These are phyloP conservation scores for Cryphonectria naterciae DNA, from an alignment of 2,329 filamentous ascomycete genomes.

Conservation along the genomic window DNA sequence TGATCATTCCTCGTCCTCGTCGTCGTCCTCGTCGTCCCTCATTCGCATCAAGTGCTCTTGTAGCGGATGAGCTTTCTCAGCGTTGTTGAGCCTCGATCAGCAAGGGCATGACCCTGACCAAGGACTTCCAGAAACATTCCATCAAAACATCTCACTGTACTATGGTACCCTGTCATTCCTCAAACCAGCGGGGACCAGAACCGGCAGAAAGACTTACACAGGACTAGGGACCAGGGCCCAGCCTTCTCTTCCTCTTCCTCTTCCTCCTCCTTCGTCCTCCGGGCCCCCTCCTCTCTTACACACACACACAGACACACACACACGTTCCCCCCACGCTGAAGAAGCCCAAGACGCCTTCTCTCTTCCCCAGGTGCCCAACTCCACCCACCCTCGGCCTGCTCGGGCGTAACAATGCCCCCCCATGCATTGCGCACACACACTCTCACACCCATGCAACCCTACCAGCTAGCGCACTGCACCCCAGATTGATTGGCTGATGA, in stretches of 20 bases:
- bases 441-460: background rate
- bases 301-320: background rate
- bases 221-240: background rate
- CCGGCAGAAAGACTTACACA: background rate
- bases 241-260: background rate
- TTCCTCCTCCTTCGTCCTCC: background rate
- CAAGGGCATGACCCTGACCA: background rate
- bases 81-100: background rate
- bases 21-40: background rate
- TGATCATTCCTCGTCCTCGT: background rate
- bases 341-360: background rate
- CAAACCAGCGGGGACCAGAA: background rate
- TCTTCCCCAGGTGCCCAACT: background rate
- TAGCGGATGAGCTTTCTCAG: too few relatives aligned
- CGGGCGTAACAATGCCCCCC: background rate
- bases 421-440: background rate
- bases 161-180: background rate
- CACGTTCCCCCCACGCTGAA: background rate
- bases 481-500: background rate
- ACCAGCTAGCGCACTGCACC: slow-evolving; percentile 1
- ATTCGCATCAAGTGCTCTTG: background rate
- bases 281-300: background rate
- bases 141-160: background rate
- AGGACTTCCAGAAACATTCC: background rate
- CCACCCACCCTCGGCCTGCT: background rate